Percentiles rank a stretch among this genome's conserved stretches.
phyloP scores from a whole-genome alignment of 257 asterid genomes.

The Capsicum chinense region DNA sequence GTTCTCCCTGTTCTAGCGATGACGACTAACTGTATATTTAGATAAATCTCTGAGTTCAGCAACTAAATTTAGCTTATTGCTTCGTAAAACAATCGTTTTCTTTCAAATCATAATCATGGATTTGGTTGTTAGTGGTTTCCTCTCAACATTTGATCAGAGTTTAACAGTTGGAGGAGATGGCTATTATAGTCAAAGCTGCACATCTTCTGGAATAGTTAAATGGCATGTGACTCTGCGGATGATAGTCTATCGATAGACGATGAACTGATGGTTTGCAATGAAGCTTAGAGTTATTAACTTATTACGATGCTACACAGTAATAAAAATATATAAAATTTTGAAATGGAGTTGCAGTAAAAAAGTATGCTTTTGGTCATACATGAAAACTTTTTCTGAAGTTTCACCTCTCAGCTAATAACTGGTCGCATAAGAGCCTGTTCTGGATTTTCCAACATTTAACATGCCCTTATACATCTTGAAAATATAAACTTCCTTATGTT shows the following conservation, averaged over 20 bases:
- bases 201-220: not conserved
- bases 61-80: not conserved
- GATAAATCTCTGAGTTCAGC: not conserved
- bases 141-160: not conserved
- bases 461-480: too few relatives aligned
- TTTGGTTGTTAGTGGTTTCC: not conserved
- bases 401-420: too few relatives aligned
- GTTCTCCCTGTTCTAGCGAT: not conserved
- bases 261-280: not conserved
- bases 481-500: too few relatives aligned
- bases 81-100: not conserved
- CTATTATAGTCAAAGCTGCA: not conserved
- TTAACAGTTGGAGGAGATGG: not conserved
- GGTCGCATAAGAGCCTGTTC: too few relatives aligned
- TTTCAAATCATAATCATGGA: not conserved
- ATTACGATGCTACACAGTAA: too few relatives aligned
- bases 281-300: too few relatives aligned
- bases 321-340: too few relatives aligned
- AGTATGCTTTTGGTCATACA: too few relatives aligned
- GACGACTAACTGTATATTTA: not conserved
- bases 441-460: too few relatives aligned
- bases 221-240: not conserved
- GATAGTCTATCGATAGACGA: not conserved
- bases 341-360: too few relatives aligned
- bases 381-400: too few relatives aligned